These are phyloP conservation scores for Saccharomycopsis vini DNA, from an alignment of 805 yeast genomes.

Conservation along the genomic window DNA sequence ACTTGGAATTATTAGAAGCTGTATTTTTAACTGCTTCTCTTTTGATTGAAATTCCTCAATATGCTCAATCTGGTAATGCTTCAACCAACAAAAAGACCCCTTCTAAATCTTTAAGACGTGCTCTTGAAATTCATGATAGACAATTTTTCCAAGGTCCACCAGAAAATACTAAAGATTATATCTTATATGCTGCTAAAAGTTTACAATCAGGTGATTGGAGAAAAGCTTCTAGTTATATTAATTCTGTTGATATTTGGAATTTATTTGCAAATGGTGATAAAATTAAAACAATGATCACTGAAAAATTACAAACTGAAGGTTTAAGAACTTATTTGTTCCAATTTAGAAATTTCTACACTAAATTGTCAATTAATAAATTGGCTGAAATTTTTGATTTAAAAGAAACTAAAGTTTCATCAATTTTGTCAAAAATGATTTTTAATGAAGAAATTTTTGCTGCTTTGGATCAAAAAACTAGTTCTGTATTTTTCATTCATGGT, in stretches of 20 bases:
- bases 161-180: conserved; percentile 88
- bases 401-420: conserved; percentile 45
- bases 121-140: conserved; percentile 86
- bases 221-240: conserved; percentile 60
- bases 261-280: conserved; percentile 61
- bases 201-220: conserved; percentile 88
- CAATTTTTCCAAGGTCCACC: conserved; percentile 97
- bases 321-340: conserved; percentile 87
- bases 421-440: conserved; percentile 68
- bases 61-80: conserved; percentile 59
- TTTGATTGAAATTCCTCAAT: conserved; percentile 83
- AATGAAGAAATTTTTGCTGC: conserved; percentile 70
- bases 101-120: conserved; percentile 81
- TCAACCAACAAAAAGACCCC: conserved; percentile 43
- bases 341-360: conserved; percentile 66
- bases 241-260: conserved; percentile 78
- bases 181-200: conserved; percentile 85
- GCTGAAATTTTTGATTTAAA: conserved; percentile 58
- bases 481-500: conserved; percentile 62
- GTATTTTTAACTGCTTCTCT: conserved; percentile 85
- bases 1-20: conserved; percentile 88
- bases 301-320: conserved; percentile 81
- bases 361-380: conserved; percentile 60
- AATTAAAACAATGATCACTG: conserved; percentile 62
- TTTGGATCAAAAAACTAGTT: conserved; percentile 55